Percentiles rank a stretch among this genome's conserved stretches.
These are phyloP conservation scores for Stromatinia cepivora DNA, from an alignment of 2,329 filamentous ascomycete genomes.

Conservation along the genomic window DNA sequence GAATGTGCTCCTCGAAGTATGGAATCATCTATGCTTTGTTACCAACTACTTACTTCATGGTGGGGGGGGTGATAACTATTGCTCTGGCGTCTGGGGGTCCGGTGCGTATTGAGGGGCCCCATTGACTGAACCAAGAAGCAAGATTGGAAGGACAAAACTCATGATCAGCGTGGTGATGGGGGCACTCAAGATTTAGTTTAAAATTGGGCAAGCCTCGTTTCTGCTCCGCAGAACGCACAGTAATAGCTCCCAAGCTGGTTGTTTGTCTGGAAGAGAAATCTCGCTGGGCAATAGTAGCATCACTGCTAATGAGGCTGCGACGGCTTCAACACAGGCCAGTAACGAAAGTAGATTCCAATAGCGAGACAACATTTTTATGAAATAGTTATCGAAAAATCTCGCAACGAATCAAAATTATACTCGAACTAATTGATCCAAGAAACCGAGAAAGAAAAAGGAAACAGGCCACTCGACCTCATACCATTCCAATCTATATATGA, in stretches of 20 bases:
- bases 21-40: conserved; percentile 5
- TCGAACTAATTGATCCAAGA: neutral
- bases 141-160: neutral
- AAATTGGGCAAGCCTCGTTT: conserved; percentile 16
- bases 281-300: neutral
- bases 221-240: conserved; percentile 12
- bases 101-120: too few species aligned
- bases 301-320: neutral
- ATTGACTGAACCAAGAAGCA: neutral
- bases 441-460: neutral
- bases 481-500: neutral
- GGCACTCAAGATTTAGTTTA: conserved; percentile 24
- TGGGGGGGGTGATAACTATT: neutral
- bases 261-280: neutral
- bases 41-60: neutral
- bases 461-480: neutral
- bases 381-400: neutral
- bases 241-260: conserved; percentile 16
- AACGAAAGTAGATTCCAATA: neutral
- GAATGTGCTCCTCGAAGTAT: conserved; percentile 23
- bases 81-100: too few species aligned
- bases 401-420: neutral
- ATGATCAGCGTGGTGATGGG: conserved; percentile 31
- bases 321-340: neutral
- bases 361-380: neutral